Evolutionary conservation across 352 stramenopile species (phyloP), one percentile per base, ranked within the genome.

Genomic region (Pythium utonaiense): DNA sequence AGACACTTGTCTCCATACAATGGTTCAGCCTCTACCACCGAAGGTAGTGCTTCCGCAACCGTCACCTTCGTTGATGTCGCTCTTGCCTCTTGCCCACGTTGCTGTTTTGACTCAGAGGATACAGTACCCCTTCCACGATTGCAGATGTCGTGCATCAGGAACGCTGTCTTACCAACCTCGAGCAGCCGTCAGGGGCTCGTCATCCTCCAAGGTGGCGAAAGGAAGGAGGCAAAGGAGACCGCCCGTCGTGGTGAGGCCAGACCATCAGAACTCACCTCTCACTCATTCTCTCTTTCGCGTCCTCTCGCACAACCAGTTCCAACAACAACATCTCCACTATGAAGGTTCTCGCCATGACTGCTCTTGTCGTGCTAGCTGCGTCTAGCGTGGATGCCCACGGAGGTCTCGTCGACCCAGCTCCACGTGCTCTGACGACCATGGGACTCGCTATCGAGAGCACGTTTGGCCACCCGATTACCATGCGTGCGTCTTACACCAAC

Each of bases 401-500:
- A 21, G 60, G 60, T 21, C 50, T 67, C 33, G 24, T 67, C 45
- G 47, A 54, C 10, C 60, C 60, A 17, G 27, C 40, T 12, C 45
- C 40, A 16, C 60, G 60, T 19, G 47, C 44, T 2, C 19, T 67
- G 38, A 52, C 44, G 1, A 67, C 60, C 33, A 67, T 67, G 60
- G 36, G 36, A 7, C 60, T 67, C 25, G 30, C 4, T 34, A 67
- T 67, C 22, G 36, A 53, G 21, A 63, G 48, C 53, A 59, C 60
- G 0, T 67, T 67, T 19, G 60, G 60, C 9, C 30, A 54, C 27
- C 60, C 60, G 4, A 63, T 63, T 28, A 6, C 16, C 9, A 67
- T 67, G 60, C 60, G 60, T 22, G 60, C 44, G 0, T 51, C 31
- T 2, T 52, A 59, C 33, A 63, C 60, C n/a, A 63, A 62, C 22